Conservation (phyloP, 1,139 yeast species). For the Candida sp. region DNA sequence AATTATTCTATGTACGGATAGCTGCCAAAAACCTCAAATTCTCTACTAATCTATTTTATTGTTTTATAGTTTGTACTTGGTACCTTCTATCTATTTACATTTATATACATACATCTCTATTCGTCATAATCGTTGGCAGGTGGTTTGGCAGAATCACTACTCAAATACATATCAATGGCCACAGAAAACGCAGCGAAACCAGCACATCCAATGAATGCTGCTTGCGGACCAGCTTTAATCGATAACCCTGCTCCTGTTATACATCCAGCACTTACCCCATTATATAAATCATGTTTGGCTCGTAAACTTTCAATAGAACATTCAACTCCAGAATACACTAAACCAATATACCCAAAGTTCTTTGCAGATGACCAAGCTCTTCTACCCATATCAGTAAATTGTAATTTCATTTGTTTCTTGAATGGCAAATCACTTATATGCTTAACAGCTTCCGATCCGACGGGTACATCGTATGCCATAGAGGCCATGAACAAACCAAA, state of each 20-base stretch:
- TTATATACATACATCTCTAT: slow-evolving; percentile 18
- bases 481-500: slow-evolving; percentile 98
- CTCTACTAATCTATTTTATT: too few relatives aligned
- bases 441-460: slow-evolving; percentile 52
- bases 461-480: slow-evolving; percentile 80
- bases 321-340: slow-evolving; percentile 93
- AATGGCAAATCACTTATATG: slow-evolving; percentile 82
- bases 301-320: slow-evolving; percentile 83
- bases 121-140: slow-evolving; percentile 90
- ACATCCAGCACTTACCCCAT: slow-evolving; percentile 93
- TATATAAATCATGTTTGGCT: slow-evolving; percentile 90
- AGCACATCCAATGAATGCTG: slow-evolving; percentile 89
- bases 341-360: slow-evolving; percentile 92
- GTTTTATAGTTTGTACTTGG: too few relatives aligned
- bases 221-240: slow-evolving; percentile 89
- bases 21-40: too few relatives aligned
- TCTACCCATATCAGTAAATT: slow-evolving; percentile 88
- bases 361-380: slow-evolving; percentile 87
- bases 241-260: slow-evolving; percentile 93
- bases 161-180: slow-evolving; percentile 87
- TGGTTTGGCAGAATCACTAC: slow-evolving; percentile 82
- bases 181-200: slow-evolving; percentile 97
- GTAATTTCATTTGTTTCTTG: slow-evolving; percentile 89
- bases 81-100: slow-evolving; percentile 1
- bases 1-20: too few relatives aligned